Evolutionary conservation across 768 basidiomycete species (phyloP).

Genomic region (Mycena haematopus): DNA sequence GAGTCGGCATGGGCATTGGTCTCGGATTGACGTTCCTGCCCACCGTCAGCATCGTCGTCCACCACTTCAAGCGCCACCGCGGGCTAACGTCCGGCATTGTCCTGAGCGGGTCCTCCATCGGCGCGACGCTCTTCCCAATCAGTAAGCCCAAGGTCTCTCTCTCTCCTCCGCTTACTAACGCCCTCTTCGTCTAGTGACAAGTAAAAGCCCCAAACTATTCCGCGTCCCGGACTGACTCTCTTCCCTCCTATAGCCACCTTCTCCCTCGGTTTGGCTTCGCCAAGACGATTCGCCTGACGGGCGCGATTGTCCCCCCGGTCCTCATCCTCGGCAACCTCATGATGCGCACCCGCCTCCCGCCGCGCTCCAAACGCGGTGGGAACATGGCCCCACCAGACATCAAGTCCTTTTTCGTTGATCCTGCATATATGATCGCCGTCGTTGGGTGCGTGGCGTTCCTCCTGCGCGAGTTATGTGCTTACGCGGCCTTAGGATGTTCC

Average conservation of each 20-base stretch:
- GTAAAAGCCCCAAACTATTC: neutral
- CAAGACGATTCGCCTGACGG: neutral
- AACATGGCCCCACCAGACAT: conserved; percentile 14
- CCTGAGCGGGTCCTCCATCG: conserved; percentile 41
- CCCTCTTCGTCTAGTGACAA: neutral
- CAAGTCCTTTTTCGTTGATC: conserved; percentile 21
- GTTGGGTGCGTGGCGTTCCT: conserved; percentile 9
- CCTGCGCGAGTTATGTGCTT: neutral
- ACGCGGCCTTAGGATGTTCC: neutral
- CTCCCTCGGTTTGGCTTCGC: neutral
- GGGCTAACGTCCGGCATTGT: conserved; percentile 52
- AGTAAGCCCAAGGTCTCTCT: neutral
- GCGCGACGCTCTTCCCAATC: conserved; percentile 17
- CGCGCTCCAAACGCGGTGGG: conserved; percentile 1
- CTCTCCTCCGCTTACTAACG: neutral
- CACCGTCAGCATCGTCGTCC: conserved; percentile 39
- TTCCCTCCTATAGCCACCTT: neutral
- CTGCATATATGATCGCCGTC: conserved; percentile 8
- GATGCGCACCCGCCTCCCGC: neutral
- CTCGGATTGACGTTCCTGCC: conserved; percentile 48
- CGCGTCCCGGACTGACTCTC: neutral
- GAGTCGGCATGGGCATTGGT: conserved; percentile 44
- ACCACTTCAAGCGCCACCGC: conserved; percentile 49
- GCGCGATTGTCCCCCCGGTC: neutral
- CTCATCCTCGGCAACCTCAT: neutral